Percentiles rank a stretch among this genome's conserved stretches.
Evolutionary conservation across 305 asterid species (phyloP).

Genomic region (Rubia tinctorum): DNA sequence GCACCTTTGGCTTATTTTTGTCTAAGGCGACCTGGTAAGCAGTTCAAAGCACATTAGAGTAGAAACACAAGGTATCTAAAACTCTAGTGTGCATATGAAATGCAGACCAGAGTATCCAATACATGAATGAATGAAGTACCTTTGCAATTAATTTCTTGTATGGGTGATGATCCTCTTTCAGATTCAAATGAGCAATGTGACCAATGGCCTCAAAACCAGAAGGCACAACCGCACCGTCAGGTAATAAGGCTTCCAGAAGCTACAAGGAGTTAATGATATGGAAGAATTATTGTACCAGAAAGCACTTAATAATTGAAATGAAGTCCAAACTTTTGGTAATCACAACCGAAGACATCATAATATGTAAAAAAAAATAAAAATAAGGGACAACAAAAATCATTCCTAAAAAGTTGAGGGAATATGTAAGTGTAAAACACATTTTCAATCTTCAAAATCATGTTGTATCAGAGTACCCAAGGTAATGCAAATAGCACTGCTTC

Average conservation of each 20-base stretch:
- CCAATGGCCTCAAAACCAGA: constrained; percentile 89
- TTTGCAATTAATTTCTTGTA: constrained; percentile 61
- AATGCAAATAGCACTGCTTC: neutral
- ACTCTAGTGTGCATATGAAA: constrained; percentile 9
- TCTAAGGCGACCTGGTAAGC: constrained; percentile 73
- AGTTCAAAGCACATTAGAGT: constrained; percentile 5
- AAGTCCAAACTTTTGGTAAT: neutral
- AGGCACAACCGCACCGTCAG: constrained; percentile 71
- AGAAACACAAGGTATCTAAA: constrained; percentile 3
- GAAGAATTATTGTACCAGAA: constrained; percentile 6
- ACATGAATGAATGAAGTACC: constrained; percentile 35
- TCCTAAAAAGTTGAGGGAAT: neutral
- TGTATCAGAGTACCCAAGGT: neutral
- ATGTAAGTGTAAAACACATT: neutral
- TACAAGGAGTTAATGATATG: constrained; percentile 35
- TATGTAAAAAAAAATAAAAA: neutral
- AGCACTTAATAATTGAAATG: neutral
- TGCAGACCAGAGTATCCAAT: constrained; percentile 10
- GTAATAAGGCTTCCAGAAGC: constrained; percentile 84
- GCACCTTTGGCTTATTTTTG: constrained; percentile 84
- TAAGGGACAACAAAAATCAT: neutral
- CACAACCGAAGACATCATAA: neutral
- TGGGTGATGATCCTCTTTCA: constrained; percentile 67
- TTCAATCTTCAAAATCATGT: neutral
- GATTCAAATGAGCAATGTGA: constrained; percentile 92